These are phyloP conservation scores for Plectosphaerella cucumerina DNA, from an alignment of 2,329 filamentous ascomycete genomes.

Conservation along the genomic window DNA sequence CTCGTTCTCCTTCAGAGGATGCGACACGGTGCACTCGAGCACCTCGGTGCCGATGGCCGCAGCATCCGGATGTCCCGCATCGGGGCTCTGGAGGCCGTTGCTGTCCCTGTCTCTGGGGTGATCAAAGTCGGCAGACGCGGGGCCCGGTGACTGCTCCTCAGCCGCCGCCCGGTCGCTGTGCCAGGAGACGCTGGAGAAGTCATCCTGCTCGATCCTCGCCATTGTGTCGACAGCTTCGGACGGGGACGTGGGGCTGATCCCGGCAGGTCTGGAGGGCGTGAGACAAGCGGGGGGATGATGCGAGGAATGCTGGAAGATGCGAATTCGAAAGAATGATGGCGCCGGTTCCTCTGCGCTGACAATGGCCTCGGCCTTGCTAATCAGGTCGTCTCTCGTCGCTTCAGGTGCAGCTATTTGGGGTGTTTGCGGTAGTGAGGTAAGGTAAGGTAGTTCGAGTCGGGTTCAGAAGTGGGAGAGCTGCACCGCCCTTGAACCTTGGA, in stretches of 20 bases:
- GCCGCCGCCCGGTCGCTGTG: conserved; percentile 51
- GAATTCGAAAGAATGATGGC: conserved; percentile 1
- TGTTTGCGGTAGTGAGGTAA: too few species aligned
- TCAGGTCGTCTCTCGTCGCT: too few species aligned
- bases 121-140: conserved; percentile 5
- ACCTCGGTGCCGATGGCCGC: conserved; percentile 66
- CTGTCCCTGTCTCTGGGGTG: conserved; percentile 5
- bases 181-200: conserved; percentile 82
- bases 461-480: too few species aligned
- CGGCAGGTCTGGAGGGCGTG: neutral
- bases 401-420: too few species aligned
- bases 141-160: conserved; percentile 14
- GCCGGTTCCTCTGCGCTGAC: neutral
- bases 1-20: conserved; percentile 90
- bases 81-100: conserved; percentile 31
- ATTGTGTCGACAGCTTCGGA: conserved; percentile 20
- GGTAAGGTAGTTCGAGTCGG: too few species aligned
- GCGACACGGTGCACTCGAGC: conserved; percentile 77
- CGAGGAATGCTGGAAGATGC: conserved; percentile 9
- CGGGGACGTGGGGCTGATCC: conserved; percentile 10
- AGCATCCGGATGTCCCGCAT: conserved; percentile 31
- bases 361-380: too few species aligned
- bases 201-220: conserved; percentile 56
- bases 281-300: neutral
- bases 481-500: too few species aligned